phyloP scores from a whole-genome alignment of 768 basidiomycete genomes.

The Trametes coccinea region DNA sequence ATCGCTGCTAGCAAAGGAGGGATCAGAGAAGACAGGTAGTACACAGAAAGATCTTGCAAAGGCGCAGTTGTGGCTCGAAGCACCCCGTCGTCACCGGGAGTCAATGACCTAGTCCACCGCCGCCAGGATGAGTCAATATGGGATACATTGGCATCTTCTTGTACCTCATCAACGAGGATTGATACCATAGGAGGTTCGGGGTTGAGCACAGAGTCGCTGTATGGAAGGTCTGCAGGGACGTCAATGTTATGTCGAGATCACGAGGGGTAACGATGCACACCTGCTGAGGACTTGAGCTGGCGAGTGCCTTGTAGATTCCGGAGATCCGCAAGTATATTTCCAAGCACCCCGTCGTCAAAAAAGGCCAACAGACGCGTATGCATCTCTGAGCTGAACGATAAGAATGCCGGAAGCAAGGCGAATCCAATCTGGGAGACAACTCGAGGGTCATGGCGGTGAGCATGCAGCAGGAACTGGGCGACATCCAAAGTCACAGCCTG shows the following conservation, averaged over 20 bases:
- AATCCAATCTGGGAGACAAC: conserved; percentile 62
- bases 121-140: conserved; percentile 22
- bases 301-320: conserved; percentile 29
- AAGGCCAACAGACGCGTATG: conserved; percentile 62
- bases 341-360: conserved; percentile 63
- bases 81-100: conserved; percentile 10
- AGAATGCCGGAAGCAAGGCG: conserved; percentile 73
- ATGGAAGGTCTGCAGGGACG: conserved; percentile 6
- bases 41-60: conserved; percentile 52
- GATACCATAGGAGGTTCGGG: conserved; percentile 45
- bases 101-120: conserved; percentile 24
- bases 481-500: conserved; percentile 73
- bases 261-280: conserved; percentile 10
- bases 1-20: conserved; percentile 64
- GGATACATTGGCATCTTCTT: conserved; percentile 26
- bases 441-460: conserved; percentile 51
- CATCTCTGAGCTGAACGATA: conserved; percentile 66
- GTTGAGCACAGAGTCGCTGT: conserved; percentile 8
- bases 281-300: conserved; percentile 17
- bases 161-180: conserved; percentile 59
- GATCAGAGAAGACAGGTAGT: conserved; percentile 62
- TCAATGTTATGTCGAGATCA: background rate
- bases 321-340: conserved; percentile 52
- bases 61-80: conserved; percentile 55
- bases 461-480: conserved; percentile 62